A percentile compares a stretch with the other conserved stretches of the same genome.
Conservation (phyloP, 306 rosid species). For the Malus domestica region DNA sequence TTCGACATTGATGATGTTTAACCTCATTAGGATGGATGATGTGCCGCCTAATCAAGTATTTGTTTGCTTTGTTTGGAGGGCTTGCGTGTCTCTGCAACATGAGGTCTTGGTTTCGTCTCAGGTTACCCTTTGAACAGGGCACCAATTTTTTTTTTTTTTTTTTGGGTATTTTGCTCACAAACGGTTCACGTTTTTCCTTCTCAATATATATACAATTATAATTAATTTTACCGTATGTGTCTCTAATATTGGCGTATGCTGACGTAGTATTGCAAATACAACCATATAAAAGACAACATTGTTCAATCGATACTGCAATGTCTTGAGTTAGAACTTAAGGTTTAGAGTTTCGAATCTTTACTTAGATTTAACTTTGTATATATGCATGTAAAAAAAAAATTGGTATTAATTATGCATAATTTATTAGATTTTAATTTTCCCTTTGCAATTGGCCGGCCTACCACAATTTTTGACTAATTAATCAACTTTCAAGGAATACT, state of each 20-base stretch:
- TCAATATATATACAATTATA: not conserved
- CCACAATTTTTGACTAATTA: too few relatives aligned
- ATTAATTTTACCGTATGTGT: not conserved
- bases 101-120: conserved; percentile 3
- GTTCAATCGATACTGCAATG: not conserved
- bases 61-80: not conserved
- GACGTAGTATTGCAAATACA: not conserved
- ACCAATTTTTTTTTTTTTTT: not conserved
- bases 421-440: too few relatives aligned
- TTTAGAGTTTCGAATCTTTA: too few relatives aligned
- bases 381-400: too few relatives aligned
- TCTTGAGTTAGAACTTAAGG: not conserved
- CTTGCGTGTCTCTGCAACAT: not conserved
- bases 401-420: too few relatives aligned
- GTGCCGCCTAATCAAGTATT: conserved; percentile 7
- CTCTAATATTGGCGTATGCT: not conserved
- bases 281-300: not conserved
- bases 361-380: too few relatives aligned
- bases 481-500: too few relatives aligned
- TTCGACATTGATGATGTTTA: not conserved
- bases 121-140: conserved; percentile 6
- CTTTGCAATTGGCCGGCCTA: too few relatives aligned
- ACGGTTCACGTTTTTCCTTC: not conserved
- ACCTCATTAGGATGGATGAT: not conserved
- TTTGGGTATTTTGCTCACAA: not conserved